Base-by-base conservation (phyloP, 169 alveolate genomes). In the Cryptosporidium ubiquitum region DNA sequence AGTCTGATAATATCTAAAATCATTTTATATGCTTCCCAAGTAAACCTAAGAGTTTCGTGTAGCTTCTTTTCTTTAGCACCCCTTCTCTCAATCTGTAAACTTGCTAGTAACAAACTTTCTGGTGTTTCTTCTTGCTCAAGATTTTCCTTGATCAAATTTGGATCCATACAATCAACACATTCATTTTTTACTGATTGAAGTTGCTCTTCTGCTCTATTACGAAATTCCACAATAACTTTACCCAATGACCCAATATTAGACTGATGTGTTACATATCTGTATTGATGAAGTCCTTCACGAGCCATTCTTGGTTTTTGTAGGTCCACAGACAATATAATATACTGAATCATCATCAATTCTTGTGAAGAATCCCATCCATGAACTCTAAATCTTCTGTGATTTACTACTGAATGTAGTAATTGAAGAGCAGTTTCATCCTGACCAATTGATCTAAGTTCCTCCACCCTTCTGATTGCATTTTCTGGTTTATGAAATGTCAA, bases 11-110 rank as follows among this genome's bases (percentile, higher is more conserved):
- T 95, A 84, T 98, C 99, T 66, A 98, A 93, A 71, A 97, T 93
- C 93, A 96, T 97, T 86, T 96, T 96, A 92, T 97, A 98, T 9
- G 97, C 96, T 66, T 98, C 99, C 98, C 98, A 96, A 60, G 96
- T 94, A 91, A 96, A 96, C 84, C 97, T 94, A 84, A 94, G 95
- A 39, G 96, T 94, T 47, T 94, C 92, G 74, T 95, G 96, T 84
- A 95, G 84, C 35, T 91, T 84, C 84, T 95, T 84, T 60, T 94
- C 95, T 42, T 91, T 85, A n/a, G 93, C 93, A 20, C 95, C 96
- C 31, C 95, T 35, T 85, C 95, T 92, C 84, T 92, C 96, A 14
- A 94, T 91, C 84, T 95, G 97, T 86, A 95, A 85, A 9, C 97
- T 94, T 74, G 92, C 91, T 14, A 95, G 92, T 93, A 95, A 89